Evolutionary conservation across 1,284 basidiomycete species (phyloP).

Genomic region (Tilletia setariae): DNA sequence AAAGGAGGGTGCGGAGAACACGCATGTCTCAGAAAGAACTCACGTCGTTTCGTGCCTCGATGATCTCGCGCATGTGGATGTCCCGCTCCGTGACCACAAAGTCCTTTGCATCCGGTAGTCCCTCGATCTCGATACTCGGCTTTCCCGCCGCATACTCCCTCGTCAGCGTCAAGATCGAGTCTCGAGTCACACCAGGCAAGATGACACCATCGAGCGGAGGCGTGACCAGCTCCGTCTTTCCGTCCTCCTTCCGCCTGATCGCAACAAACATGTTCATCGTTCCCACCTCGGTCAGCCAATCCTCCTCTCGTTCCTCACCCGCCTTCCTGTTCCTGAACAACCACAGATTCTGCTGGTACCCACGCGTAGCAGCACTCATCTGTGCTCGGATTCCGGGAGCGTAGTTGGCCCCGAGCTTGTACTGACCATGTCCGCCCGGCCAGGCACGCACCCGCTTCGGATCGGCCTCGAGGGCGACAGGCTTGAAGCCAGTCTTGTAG

Average conservation of each 20-base stretch:
- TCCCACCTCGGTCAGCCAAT: constrained; percentile 60
- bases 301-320: constrained; percentile 60
- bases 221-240: constrained; percentile 57
- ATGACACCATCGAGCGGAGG: constrained; percentile 93
- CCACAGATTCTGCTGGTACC: constrained; percentile 95
- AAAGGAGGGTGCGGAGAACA: too few relatives aligned
- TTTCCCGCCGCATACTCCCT: constrained; percentile 69
- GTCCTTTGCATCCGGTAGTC: constrained; percentile 53
- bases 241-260: constrained; percentile 71
- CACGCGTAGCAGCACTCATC: constrained; percentile 73
- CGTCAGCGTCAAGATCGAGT: constrained; percentile 74
- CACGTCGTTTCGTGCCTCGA: constrained; percentile 63
- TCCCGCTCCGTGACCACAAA: constrained; percentile 76
- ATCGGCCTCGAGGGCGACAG: constrained; percentile 84
- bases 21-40: too few relatives aligned
- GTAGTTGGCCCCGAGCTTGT: constrained; percentile 53
- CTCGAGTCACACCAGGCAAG: constrained; percentile 91
- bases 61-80: constrained; percentile 84
- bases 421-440: constrained; percentile 51
- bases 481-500: constrained; percentile 92
- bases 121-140: constrained; percentile 53
- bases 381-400: constrained; percentile 63
- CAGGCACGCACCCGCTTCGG: constrained; percentile 69
- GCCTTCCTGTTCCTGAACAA: constrained; percentile 63
- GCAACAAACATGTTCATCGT: constrained; percentile 96